Evolutionary conservation across 2,329 filamentous ascomycete genomes (phyloP).

Genomic region (Akanthomyces dipterigenus): DNA sequence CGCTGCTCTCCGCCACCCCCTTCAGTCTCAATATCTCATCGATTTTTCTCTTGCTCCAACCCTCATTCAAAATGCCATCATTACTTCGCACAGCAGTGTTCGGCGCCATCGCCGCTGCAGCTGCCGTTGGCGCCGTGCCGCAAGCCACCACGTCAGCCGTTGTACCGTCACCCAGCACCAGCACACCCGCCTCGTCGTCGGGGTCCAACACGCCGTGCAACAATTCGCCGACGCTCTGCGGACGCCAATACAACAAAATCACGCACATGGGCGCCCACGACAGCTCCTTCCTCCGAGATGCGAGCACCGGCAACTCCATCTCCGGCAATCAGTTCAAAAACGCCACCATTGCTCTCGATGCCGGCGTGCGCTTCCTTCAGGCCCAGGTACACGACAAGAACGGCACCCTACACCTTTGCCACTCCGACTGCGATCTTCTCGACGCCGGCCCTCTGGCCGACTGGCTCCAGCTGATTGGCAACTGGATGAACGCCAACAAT

Average conservation of each 20-base stretch:
- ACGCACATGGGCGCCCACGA: conserved; percentile 75
- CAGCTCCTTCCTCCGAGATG: conserved; percentile 63
- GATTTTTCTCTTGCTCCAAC: neutral
- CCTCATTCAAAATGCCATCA: neutral
- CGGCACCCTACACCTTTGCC: conserved; percentile 60
- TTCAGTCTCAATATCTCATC: neutral
- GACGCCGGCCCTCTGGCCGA: conserved; percentile 59
- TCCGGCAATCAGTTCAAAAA: conserved; percentile 71
- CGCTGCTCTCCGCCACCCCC: neutral
- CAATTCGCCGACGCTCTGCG: conserved; percentile 70
- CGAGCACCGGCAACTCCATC: conserved; percentile 51
- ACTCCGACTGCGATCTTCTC: conserved; percentile 58
- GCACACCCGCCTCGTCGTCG: neutral
- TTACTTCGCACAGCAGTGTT: neutral
- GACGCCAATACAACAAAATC: conserved; percentile 64
- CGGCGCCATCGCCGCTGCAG: neutral
- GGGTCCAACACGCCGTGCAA: conserved; percentile 54
- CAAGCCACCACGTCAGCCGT: neutral
- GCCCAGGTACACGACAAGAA: conserved; percentile 62
- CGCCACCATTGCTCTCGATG: conserved; percentile 61
- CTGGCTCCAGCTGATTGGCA: conserved; percentile 59
- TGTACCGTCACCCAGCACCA: neutral
- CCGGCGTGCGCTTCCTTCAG: conserved; percentile 65
- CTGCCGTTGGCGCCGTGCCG: conserved; percentile 3
- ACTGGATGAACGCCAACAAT: conserved; percentile 62